Evolutionary conservation across 441 rosid genomes (phyloP), one percentile per base, ranked within the genome.

Genomic region (Metrosideros polymorpha): DNA sequence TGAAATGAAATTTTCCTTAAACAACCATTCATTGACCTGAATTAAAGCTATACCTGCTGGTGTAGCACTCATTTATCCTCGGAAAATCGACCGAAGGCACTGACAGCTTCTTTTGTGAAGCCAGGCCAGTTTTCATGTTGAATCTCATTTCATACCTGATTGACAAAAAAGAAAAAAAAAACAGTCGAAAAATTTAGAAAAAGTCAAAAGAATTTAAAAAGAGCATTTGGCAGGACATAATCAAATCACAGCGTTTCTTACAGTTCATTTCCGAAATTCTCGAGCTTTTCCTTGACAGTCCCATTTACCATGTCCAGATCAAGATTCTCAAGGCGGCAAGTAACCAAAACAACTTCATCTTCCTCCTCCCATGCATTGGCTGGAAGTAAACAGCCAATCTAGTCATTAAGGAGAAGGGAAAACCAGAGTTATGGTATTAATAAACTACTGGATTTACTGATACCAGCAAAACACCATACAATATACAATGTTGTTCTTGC

Each of bases 301-400:
- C 99, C 98, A 86, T 85, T 92, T 88, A 95, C 93, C 96, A 94
- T 91, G 91, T 96, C 97, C 85, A 97, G 91, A 93, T 96, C 96
- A 63, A 95, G 96, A 76, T 96, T 92, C 89, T 93, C 91, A 84
- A 95, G 90, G 87, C 99, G 98, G 91, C 98, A 97, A 89, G 98
- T 93, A 90, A 96, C 93, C 90, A 97, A 88, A 84, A 97, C 95
- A 85, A 97, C 93, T 90, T 96, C 99, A 83, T 97, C 98, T 86
- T 83, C 98, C 91, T 97, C 99, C 92, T 96, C 99, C 99, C 99
- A 96, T 84, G 99, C 98, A 89, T 97, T 97, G 84, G 99, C 99
- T 97, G 86, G 87, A 52, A 83, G 59, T 39, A 83, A 47, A 30
- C 39, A 82, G 39, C 84, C 47, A 71, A 22, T 39, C 35, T 22